A percentile compares a stretch with the other conserved stretches of the same genome.
phyloP scores from a whole-genome alignment of 305 asterid genomes.

The Galium porrigens region DNA sequence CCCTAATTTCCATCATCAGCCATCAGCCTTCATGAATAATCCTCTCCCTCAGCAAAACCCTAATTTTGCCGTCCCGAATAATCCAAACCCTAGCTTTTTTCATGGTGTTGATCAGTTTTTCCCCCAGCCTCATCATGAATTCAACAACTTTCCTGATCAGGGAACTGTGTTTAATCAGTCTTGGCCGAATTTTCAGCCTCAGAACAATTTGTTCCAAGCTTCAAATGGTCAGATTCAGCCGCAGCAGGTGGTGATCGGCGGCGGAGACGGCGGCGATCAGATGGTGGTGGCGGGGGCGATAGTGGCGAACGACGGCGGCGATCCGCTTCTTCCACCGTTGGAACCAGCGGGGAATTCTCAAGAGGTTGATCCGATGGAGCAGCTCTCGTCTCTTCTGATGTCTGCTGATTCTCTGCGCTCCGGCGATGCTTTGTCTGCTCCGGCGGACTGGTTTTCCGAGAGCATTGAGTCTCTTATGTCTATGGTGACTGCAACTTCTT shows the following conservation, averaged over 20 bases:
- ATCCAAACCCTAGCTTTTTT: background rate
- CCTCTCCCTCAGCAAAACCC: constrained; percentile 6
- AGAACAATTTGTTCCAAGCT: background rate
- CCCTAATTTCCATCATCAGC: background rate
- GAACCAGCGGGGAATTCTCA: background rate
- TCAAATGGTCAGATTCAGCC: background rate
- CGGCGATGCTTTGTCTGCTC: background rate
- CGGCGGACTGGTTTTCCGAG: constrained; percentile 1
- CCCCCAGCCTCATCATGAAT: background rate
- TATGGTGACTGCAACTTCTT: constrained; percentile 15
- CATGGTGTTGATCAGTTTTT: constrained; percentile 10
- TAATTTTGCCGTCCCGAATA: background rate
- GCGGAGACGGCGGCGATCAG: background rate
- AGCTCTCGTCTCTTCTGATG: constrained; percentile 13
- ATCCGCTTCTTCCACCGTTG: background rate
- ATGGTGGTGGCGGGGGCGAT: background rate
- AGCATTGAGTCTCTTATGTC: constrained; percentile 28
- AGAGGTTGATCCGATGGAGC: constrained; percentile 10
- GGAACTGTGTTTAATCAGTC: background rate
- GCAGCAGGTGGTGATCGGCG: background rate
- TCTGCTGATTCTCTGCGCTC: background rate
- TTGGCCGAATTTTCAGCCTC: background rate
- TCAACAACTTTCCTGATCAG: background rate
- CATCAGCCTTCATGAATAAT: background rate
- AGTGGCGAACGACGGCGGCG: background rate